Evolutionary conservation across 2,329 filamentous ascomycete species (phyloP).

Genomic region (Pseudogymnoascus sp.): DNA sequence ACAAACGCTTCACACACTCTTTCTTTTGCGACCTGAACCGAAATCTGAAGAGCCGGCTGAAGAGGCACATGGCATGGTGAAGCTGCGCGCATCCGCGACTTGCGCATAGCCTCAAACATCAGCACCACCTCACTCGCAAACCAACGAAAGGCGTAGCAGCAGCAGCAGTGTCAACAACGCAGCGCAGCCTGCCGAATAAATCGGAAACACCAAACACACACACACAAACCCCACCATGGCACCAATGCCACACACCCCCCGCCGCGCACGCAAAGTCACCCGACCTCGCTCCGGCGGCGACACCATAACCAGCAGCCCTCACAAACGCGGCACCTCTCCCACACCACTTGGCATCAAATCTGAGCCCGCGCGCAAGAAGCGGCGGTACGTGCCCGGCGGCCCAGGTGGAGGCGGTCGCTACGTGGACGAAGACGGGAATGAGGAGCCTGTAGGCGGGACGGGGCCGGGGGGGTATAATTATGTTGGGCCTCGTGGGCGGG

Average conservation of each 20-base stretch:
- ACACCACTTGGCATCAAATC: background rate
- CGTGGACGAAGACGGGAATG: constrained; percentile 61
- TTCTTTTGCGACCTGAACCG: background rate
- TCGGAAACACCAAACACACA: background rate
- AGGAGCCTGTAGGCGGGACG: constrained; percentile 46
- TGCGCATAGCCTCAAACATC: background rate
- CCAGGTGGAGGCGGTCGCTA: constrained; percentile 80
- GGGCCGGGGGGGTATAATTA: constrained; percentile 41
- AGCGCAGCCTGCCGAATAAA: background rate
- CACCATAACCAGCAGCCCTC: background rate
- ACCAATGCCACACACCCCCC: background rate
- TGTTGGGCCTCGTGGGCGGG: constrained; percentile 44
- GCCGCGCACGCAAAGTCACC: background rate
- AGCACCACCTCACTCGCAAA: background rate
- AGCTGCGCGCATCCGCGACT: background rate
- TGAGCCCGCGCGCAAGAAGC: constrained; percentile 42
- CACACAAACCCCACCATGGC: background rate
- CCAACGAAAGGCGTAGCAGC: background rate
- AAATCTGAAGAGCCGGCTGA: background rate
- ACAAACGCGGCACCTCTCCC: background rate
- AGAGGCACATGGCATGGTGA: background rate
- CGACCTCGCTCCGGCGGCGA: background rate
- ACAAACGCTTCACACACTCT: background rate
- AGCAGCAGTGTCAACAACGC: background rate
- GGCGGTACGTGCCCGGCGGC: constrained; percentile 77